Evolutionary conservation across 2,329 filamentous ascomycete species (phyloP), one percentile per base, ranked within the genome.

Genomic region (Colletotrichum liaoningense): DNA sequence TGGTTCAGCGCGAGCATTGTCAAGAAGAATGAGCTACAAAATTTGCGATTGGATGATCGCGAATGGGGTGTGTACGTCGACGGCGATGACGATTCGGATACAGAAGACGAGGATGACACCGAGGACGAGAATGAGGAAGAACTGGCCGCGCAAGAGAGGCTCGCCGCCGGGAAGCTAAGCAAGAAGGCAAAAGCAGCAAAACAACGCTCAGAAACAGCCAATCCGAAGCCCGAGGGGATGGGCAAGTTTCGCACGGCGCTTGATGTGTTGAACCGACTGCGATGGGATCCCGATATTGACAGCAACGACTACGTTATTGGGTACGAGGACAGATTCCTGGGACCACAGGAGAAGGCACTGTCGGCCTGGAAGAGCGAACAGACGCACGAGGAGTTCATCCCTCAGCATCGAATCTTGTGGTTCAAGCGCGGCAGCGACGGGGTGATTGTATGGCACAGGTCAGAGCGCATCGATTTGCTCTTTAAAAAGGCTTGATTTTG

Each of bases 331-430:
- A 84, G 90, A 19, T 92, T 92, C 77, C 73, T 84, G 4, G 89
- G 89, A 1, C 83, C 85, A 2, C 85, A 84, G 75, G 90, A 92
- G 79, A 88, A 87, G 75, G 78, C 84, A 1, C 80, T 92, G 5
- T 86, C 86, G 64, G 81, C 84, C 35, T 92, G 90, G 90, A 91
- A 89, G 82, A 84, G 82, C 19, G 90, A 92, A 77, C 87, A 89
- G 80, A 91, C 90, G 38, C 88, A 92, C 75, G 89, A 92, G 72
- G 90, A 92, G 79, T 93, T 91, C 77, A 92, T 93, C 68, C 91
- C 91, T 7, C 89, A 92, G 80, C 90, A 92, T 77, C 84, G 90
- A 19, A 90, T 92, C 74, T 78, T 90, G 69, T 92, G 90, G 79
- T 92, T 92, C 77, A 89, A 86, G 79, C 83, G 86, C 12, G 85